Evolutionary conservation across 1,284 basidiomycete species (phyloP).

Genomic region (Malassezia pachydermatis): DNA sequence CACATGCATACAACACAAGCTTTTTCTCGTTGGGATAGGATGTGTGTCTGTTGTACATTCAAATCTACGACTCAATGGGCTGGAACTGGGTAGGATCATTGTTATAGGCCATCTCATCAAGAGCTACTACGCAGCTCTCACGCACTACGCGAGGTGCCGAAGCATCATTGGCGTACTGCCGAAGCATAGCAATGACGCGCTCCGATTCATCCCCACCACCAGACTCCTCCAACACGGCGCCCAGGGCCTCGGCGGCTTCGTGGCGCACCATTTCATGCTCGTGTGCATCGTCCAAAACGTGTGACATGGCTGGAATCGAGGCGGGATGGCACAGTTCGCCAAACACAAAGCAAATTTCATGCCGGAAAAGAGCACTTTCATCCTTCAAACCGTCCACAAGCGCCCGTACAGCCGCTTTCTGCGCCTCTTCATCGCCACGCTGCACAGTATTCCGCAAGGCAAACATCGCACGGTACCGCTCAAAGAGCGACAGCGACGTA

Average conservation of each 20-base stretch:
- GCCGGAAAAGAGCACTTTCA: constrained; percentile 28
- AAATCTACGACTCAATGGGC: constrained; percentile 29
- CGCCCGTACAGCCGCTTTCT: constrained; percentile 65
- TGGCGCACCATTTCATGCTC: constrained; percentile 98
- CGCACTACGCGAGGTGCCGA: constrained; percentile 80
- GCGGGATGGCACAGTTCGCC: constrained; percentile 85
- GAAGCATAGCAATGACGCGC: constrained; percentile 66
- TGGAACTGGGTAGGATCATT: constrained; percentile 48
- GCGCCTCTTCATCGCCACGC: constrained; percentile 22
- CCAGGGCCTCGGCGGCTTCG: constrained; percentile 94
- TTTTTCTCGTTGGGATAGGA: not conserved
- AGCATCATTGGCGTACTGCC: constrained; percentile 68
- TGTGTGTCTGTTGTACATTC: too few relatives aligned
- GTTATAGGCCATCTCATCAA: constrained; percentile 56
- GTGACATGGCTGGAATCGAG: constrained; percentile 72
- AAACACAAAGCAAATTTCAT: constrained; percentile 59
- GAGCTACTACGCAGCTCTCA: constrained; percentile 89
- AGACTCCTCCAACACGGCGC: constrained; percentile 69
- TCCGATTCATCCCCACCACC: constrained; percentile 47
- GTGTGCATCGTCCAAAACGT: constrained; percentile 60
- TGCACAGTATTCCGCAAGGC: constrained; percentile 58
- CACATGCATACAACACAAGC: constrained; percentile 1
- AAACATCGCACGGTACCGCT: constrained; percentile 97
- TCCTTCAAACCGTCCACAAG: constrained; percentile 74
- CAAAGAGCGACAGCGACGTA: constrained; percentile 65